Evolutionary conservation across 2,329 filamentous ascomycete genomes (phyloP), one percentile per base, ranked within the genome.

Genomic region (Beauveria asiatica): DNA sequence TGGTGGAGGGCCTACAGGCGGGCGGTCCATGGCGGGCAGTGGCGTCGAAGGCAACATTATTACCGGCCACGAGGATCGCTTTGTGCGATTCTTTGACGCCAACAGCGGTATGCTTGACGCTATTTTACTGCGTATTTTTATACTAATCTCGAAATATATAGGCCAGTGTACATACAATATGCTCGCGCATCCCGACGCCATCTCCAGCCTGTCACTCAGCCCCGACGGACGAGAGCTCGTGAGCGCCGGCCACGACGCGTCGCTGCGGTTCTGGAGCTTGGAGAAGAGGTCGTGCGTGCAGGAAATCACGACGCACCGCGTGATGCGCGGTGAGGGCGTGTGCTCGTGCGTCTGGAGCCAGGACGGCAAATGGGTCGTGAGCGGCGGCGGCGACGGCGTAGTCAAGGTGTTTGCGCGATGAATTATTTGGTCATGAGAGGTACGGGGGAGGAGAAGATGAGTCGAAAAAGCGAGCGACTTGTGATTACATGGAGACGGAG

Each of bases 131-230:
- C 41, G 19, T 8, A 2, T 23, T 7, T 3, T 27, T 17, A 30
- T 59, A n/a, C 66, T 66, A 67, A 61, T 66, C 23, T 23, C 21
- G 16, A 19, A 11, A 11, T 2, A 11, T 10, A n/a, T 65, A 97
- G 94, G 94, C 61, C 94, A 99, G 91, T 97, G 92, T 76, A 97
- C 94, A 64, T 99, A 99, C 75, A 95, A 89, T 69, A 99, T 99
- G 94, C 85, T 97, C 62, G 94, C 94, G 6, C 94, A 99, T 68
- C 92, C 94, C 0, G 89, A 92, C 3, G 88, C 94, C 60, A 97
- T 99, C 65, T 95, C 94, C 1, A 88, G 90, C 27, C 82, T 99
- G 5, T 95, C 91, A 0, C 83, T 99, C 21, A 96, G 91, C 66
- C 94, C 93, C 16, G 93, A 97, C 70, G 92, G 93, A 50, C 87